These are phyloP conservation scores for Globisporangium alternatum DNA, from an alignment of 352 stramenopile species.

Conservation along the genomic window DNA sequence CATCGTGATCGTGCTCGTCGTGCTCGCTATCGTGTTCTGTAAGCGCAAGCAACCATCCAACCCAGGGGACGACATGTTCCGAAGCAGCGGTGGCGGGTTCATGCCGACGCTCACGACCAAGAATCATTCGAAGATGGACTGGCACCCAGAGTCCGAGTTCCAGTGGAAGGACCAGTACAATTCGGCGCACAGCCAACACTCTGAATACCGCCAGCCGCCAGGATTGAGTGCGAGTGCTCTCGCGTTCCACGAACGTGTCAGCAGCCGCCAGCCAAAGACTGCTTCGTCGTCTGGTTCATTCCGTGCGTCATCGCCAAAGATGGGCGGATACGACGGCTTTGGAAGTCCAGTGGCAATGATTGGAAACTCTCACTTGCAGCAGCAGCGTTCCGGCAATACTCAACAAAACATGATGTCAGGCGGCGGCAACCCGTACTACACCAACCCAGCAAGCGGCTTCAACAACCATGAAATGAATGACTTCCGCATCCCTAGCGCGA, in stretches of 20 bases:
- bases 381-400: slow-evolving; percentile 5
- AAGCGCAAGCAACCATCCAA: slow-evolving; percentile 33
- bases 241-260: slow-evolving; percentile 55
- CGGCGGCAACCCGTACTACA: slow-evolving; percentile 16
- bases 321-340: slow-evolving; percentile 24
- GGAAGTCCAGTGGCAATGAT: slow-evolving; percentile 1
- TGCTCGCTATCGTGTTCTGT: slow-evolving; percentile 60
- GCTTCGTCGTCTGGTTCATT: slow-evolving; percentile 60
- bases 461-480: slow-evolving; percentile 34
- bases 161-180: slow-evolving; percentile 49
- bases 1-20: slow-evolving; percentile 34
- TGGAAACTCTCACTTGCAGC: slow-evolving; percentile 1
- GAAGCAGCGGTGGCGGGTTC: slow-evolving; percentile 45
- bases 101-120: slow-evolving; percentile 49
- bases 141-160: slow-evolving; percentile 50
- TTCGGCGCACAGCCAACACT: slow-evolving; percentile 21
- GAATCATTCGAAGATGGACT: slow-evolving; percentile 56
- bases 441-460: slow-evolving; percentile 32
- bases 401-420: background rate
- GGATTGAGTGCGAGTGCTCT: slow-evolving; percentile 60
- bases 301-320: slow-evolving; percentile 17
- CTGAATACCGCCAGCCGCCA: slow-evolving; percentile 42
- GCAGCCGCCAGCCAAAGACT: slow-evolving; percentile 48
- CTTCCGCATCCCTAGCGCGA: slow-evolving; percentile 34
- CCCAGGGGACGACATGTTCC: slow-evolving; percentile 50